Evolutionary conservation across 1,284 basidiomycete genomes (phyloP), one percentile per base, ranked within the genome.

Genomic region (Cryptococcus hybrid): DNA sequence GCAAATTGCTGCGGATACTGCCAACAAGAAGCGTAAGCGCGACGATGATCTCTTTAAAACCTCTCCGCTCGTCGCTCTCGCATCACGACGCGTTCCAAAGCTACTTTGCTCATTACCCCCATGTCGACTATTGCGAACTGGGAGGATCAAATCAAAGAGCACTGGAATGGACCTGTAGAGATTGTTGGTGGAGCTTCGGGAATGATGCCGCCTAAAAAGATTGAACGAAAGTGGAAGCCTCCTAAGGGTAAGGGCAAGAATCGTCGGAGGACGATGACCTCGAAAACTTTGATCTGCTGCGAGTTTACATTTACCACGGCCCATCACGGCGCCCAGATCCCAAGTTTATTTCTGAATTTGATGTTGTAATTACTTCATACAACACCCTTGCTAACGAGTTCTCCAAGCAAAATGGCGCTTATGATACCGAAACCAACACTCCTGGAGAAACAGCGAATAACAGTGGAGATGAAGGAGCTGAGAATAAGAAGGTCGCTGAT

Each of bases 101-200:
- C 89, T 7, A 98, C 96, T 0, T 79, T 99, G n/a, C 90, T 99
- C 65, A 85, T 99, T 34, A 98, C 96, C 67, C 96, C 96, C 7
- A 82, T 99, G 54, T 95, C 92, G 24, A 97, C 96, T 1, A 91
- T 99, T 1, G 87, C 90, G 48, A 99, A 98, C 71, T 99, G 96
- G 96, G 95, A 99, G 78, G 92, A 96, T 63, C 96, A 99, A 76
- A 90, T 99, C 73, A 85, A 87, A 59, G 94, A 98, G 73, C 96
- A 99, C 77, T 92, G 91, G 91, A 84, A 84, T 59, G 90, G 91
- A 11, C 84, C 87, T 56, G 90, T 94, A 6, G 82, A 83, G 37
- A 86, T 94, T 47, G 80, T 88, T 51, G 91, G 91, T n/a, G 91
- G 90, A 2, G 82, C 80, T 30, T 84, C 64, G 7, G 70, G 70